Conservation (phyloP, 768 basidiomycete genomes). For the Rhodotorula paludigena region DNA sequence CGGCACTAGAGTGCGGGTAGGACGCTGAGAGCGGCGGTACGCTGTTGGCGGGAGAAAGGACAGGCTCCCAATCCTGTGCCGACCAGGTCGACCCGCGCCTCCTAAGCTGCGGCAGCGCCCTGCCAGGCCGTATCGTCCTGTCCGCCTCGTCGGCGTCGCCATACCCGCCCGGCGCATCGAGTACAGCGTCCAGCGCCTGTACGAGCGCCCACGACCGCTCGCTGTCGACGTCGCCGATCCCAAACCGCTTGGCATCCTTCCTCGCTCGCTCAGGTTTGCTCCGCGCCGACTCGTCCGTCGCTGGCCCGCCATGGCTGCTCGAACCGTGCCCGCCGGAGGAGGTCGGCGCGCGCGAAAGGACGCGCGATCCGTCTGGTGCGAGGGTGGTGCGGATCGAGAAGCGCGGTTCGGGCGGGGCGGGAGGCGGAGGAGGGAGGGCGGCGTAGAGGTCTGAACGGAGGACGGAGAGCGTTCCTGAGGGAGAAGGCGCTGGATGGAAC, state of each 20-base stretch:
- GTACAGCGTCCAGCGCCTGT: background rate
- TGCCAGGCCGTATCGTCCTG: background rate
- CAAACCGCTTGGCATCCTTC: background rate
- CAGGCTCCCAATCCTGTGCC: background rate
- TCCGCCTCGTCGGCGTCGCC: background rate
- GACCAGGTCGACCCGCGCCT: conserved; percentile 15
- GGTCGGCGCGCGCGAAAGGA: conserved; percentile 8
- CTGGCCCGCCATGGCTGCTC: background rate
- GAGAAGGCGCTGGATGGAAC: background rate
- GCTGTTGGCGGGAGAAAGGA: background rate
- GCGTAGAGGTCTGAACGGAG: background rate
- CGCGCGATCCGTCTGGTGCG: conserved; percentile 5
- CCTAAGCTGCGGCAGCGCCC: background rate
- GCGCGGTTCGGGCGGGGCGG: background rate
- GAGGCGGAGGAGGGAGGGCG: background rate
- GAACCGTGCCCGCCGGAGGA: conserved; percentile 8
- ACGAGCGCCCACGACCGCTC: background rate
- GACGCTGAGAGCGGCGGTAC: background rate
- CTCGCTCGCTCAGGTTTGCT: conserved; percentile 3
- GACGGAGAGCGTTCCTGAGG: background rate
- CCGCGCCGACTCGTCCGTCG: background rate
- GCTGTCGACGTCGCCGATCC: conserved; percentile 12
- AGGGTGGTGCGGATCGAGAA: conserved; percentile 11
- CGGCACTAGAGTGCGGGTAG: no score
- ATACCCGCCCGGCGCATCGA: background rate